Evolutionary conservation across 2,329 filamentous ascomycete genomes (phyloP), one percentile per base, ranked within the genome.

Genomic region (Ophiostoma triangulosporum): DNA sequence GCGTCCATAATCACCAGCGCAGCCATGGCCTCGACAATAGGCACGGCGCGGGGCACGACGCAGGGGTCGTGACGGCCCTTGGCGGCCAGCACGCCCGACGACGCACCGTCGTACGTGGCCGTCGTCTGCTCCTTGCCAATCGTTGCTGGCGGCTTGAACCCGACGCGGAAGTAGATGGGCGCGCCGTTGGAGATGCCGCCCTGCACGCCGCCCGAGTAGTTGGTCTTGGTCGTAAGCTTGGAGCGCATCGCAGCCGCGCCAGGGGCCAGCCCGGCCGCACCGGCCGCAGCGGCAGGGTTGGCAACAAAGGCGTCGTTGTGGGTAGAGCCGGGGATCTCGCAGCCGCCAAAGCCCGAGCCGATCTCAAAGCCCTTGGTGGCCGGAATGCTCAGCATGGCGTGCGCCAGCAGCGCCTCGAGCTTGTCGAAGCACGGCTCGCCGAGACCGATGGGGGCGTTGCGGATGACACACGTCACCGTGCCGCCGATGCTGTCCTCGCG

Each of bases 401-500:
- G 91, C 26, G 81, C 90, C 48, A 98, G 81, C 65, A 79, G 80
- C 7, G 93, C 93, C 73, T 98, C 90, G 45, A 97, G 76, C 74
- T 97, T 97, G 69, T 95, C 88, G 68, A 98, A 97, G 68, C 81
- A 86, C 1, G 91, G 93, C 75, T 97, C 93, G 56, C 93, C 93
- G 3, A 97, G 77, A 0, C 91, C 91, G 38, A 80, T 78, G 27
- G 91, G 93, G 7, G 81, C 80, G 64, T 94, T 91, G 59, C 86
- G 80, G 64, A 97, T 89, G 36, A 97, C 86, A 63, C 91, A 97
- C 46, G 89, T 95, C 17, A 97, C 89, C 12, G 88, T 95, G 57
- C 93, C 93, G 56, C 93, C 93, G 60, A 95, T 96, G 70, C 85
- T 91, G 73, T 97, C 91, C 56, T 88, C 69, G 55, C 74, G 75